A percentile compares a stretch with the other conserved stretches of the same genome.
These are phyloP conservation scores for Vanderwaltozyma polyspora DNA, from an alignment of 805 yeast genomes.

Conservation along the genomic window DNA sequence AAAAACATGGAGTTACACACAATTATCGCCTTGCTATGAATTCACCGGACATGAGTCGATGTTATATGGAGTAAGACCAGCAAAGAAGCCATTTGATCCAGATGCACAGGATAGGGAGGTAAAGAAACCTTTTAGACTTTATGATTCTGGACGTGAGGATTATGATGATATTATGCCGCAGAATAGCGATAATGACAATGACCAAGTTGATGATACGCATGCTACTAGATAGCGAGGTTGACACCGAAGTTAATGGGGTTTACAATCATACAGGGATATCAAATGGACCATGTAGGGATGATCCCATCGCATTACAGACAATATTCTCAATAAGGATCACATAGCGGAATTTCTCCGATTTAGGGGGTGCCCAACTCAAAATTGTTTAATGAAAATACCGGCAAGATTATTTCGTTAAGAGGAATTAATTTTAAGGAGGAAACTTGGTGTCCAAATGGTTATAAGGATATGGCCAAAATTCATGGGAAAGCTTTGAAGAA, in stretches of 20 bases:
- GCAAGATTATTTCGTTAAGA: conserved; percentile 1
- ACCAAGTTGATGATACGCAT: too few species aligned
- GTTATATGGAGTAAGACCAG: conserved; percentile 13
- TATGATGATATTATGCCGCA: background rate
- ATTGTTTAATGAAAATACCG: background rate
- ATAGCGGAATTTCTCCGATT: background rate
- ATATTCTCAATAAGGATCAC: background rate
- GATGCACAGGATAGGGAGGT: conserved; percentile 2
- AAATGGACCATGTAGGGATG: background rate
- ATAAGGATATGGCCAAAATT: conserved; percentile 25
- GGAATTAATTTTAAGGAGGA: conserved; percentile 21
- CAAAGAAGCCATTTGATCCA: conserved; percentile 4
- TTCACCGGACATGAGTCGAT: conserved; percentile 15
- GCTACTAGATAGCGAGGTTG: background rate
- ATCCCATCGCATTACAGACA: background rate
- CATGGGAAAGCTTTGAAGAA: too few species aligned
- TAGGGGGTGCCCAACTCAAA: too few species aligned
- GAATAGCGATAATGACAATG: background rate
- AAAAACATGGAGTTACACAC: conserved; percentile 24
- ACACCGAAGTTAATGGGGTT: background rate
- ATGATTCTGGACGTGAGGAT: background rate
- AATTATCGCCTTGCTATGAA: conserved; percentile 22
- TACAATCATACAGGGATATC: too few species aligned
- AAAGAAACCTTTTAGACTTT: background rate
- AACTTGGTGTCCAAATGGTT: conserved; percentile 20